phyloP scores from a whole-genome alignment of 805 yeast genomes.

The Saccharomyces kudriavzevii region DNA sequence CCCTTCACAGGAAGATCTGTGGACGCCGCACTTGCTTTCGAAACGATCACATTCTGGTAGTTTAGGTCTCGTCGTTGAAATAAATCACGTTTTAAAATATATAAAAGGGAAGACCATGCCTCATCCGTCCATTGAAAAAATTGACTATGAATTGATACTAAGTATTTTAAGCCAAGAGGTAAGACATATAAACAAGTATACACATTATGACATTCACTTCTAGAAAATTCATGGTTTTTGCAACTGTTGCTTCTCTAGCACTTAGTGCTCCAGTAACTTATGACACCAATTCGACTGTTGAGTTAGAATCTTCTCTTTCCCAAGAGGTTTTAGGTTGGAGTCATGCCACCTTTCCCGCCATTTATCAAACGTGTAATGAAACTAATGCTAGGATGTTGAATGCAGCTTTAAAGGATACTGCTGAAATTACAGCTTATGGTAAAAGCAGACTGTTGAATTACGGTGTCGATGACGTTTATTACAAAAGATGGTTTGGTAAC shows the following conservation, averaged over 20 bases:
- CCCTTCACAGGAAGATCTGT: not conserved
- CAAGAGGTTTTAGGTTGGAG: constrained; percentile 6
- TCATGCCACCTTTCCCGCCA: constrained; percentile 8
- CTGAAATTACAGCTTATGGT: constrained; percentile 30
- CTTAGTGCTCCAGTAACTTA: constrained; percentile 3
- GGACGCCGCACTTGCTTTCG: not conserved
- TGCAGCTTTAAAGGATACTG: constrained; percentile 29
- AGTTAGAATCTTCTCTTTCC: not conserved
- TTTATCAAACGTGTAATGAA: constrained; percentile 10
- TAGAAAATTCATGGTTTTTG: not conserved
- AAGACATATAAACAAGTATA: not conserved
- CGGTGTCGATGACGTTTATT: constrained; percentile 30
- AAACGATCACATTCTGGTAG: not conserved
- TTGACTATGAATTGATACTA: not conserved
- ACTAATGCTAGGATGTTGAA: constrained; percentile 9
- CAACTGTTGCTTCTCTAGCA: not conserved
- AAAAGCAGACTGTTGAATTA: constrained; percentile 30
- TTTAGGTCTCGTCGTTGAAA: not conserved
- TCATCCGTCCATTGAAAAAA: not conserved
- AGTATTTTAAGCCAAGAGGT: not conserved
- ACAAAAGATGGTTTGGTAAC: constrained; percentile 33
- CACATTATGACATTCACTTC: not conserved
- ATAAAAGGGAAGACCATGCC: not conserved
- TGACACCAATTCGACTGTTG: constrained; percentile 5
- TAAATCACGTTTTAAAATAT: not conserved